Conservation (phyloP, 2,329 filamentous ascomycete genomes). For the Dactylellina haptotyla region DNA sequence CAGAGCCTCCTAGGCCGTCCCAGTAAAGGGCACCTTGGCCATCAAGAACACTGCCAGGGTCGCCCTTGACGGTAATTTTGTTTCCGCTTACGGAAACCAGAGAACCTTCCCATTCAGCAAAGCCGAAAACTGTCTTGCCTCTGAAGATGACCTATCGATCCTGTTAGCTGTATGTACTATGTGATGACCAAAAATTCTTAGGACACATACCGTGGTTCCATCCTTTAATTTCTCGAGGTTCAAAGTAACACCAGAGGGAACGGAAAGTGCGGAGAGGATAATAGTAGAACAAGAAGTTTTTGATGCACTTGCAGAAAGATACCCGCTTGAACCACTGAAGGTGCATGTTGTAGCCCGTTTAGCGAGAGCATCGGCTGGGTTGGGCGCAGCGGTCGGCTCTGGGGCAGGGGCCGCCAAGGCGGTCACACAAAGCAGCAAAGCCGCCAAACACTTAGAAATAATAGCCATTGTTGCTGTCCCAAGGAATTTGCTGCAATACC, state of each 20-base stretch:
- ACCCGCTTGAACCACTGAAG: conserved; percentile 65
- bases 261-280: conserved; percentile 66
- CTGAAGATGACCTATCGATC: conserved; percentile 68
- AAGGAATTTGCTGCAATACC: too few relatives aligned
- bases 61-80: conserved; percentile 67
- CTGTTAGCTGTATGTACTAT: conserved; percentile 22
- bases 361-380: conserved; percentile 6
- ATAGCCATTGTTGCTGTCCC: too few relatives aligned
- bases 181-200: conserved; percentile 8
- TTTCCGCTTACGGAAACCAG: conserved; percentile 71
- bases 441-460: too few relatives aligned
- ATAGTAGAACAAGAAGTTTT: conserved; percentile 68
- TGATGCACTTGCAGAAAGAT: conserved; percentile 63
- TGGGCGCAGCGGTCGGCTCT: conserved; percentile 24
- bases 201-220: conserved; percentile 63
- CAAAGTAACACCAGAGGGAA: conserved; percentile 69
- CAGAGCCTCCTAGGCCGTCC: conserved; percentile 71
- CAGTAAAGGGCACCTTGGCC: conserved; percentile 70
- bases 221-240: conserved; percentile 67
- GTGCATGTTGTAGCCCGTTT: conserved; percentile 64
- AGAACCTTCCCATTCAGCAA: conserved; percentile 73
- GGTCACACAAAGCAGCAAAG: too few relatives aligned
- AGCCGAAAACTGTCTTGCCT: conserved; percentile 74
- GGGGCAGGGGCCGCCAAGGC: conserved; percentile 32
- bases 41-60: conserved; percentile 67